Evolutionary conservation across 805 yeast species (phyloP).

Genomic region (Sugiyamaella qingdaonensis): DNA sequence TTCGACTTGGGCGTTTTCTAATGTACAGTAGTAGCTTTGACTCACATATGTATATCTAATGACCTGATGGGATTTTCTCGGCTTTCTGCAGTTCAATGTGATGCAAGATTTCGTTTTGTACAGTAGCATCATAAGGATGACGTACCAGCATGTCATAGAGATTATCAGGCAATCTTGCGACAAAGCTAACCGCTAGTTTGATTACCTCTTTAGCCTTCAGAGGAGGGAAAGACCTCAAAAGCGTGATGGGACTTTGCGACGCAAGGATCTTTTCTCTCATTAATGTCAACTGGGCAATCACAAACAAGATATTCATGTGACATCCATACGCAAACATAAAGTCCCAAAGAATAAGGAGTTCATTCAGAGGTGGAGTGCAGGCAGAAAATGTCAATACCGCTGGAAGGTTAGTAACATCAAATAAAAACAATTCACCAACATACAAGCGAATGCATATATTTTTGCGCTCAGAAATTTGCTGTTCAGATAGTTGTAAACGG

Average conservation of each 20-base stretch:
- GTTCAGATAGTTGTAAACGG: conserved; percentile 53
- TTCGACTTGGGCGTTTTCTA: conserved; percentile 38
- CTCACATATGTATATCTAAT: neutral
- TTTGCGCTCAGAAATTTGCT: conserved; percentile 73
- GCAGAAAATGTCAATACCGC: conserved; percentile 81
- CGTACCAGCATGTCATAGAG: conserved; percentile 60
- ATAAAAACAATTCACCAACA: conserved; percentile 11
- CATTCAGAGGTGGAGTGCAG: conserved; percentile 78
- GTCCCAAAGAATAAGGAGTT: conserved; percentile 82
- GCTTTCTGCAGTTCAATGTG: neutral
- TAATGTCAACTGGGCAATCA: conserved; percentile 75
- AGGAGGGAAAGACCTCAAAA: conserved; percentile 67
- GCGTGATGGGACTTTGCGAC: conserved; percentile 65
- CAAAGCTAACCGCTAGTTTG: conserved; percentile 72
- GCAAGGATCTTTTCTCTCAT: conserved; percentile 60
- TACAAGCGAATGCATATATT: conserved; percentile 65
- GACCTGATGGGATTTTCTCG: neutral
- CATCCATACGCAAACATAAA: conserved; percentile 86
- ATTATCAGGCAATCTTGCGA: conserved; percentile 65
- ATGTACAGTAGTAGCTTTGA: neutral
- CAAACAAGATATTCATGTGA: conserved; percentile 78
- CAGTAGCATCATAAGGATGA: conserved; percentile 51
- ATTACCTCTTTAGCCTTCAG: conserved; percentile 71
- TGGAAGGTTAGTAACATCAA: conserved; percentile 1
- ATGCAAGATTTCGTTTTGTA: conserved; percentile 7